phyloP scores from a whole-genome alignment of 179 eudicot genomes.

The Corrigiola litoralis region DNA sequence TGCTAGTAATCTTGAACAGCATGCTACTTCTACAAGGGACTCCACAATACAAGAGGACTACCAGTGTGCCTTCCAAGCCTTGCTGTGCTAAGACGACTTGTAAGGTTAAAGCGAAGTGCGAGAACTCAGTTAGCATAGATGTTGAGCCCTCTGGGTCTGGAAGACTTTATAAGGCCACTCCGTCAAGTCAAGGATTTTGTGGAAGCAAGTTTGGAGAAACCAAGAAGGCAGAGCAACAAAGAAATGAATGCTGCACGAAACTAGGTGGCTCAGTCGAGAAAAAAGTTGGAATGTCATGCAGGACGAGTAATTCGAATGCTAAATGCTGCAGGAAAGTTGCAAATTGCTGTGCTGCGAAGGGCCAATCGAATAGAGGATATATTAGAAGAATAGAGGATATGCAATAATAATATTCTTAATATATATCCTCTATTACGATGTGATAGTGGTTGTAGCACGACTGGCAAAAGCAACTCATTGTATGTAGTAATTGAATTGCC shows the following conservation, averaged over 20 bases:
- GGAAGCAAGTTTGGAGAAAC: constrained; percentile 9
- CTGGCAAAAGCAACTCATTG: no score
- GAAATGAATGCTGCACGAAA: not conserved
- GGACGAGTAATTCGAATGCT: not conserved
- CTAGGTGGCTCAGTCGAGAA: not conserved
- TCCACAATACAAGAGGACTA: not conserved
- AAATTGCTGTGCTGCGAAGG: constrained; percentile 7
- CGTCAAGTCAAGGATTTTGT: constrained; percentile 11
- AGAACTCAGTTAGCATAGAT: not conserved
- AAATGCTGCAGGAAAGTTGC: constrained; percentile 14
- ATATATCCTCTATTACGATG: not conserved
- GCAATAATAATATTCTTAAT: constrained; percentile 10
- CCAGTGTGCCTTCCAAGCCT: not conserved
- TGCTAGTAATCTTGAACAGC: constrained; percentile 40
- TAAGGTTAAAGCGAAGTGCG: constrained; percentile 10
- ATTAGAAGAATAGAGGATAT: not conserved
- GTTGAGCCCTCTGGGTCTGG: not conserved
- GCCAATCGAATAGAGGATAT: constrained; percentile 4
- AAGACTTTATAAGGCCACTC: not conserved
- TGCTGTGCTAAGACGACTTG: constrained; percentile 2
- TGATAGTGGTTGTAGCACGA: not conserved
- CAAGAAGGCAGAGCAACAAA: not conserved
- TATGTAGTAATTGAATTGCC: no score
- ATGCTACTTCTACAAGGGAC: constrained; percentile 32
- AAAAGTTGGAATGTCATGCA: not conserved